Evolutionary conservation across 2,329 filamentous ascomycete species (phyloP), one percentile per base, ranked within the genome.

Genomic region (Blastomyces parvus): DNA sequence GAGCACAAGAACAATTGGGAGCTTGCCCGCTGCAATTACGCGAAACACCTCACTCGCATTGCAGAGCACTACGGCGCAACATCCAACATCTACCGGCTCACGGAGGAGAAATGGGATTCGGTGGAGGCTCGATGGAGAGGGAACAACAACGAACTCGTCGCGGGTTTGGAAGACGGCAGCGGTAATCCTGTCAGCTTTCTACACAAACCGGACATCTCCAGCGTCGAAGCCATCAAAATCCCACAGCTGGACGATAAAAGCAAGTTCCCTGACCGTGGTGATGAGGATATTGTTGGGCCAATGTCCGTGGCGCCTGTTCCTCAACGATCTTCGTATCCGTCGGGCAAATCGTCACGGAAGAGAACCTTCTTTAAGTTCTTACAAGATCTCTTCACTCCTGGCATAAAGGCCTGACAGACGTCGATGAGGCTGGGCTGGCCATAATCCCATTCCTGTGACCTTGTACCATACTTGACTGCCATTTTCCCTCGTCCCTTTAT

Each of bases 241-340:
- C 78, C 77, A 19, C 70, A 73, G 44, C 72, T 79, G 30, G 73
- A 79, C 67, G 73, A 79, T 66, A 75, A 88, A 66, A 88, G 89
- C 71, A 96, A 97, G 75, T 97, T 96, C 70, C 91, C 91, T 30
- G 86, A 88, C 69, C 84, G 93, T 40, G 91, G 91, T 61, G 91
- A 96, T 70, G 88, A 92, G 69, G 92, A 96, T 74, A 95, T 97
- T 72, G 91, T 97, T 55, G 92, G 92, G 1, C 92, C 92, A 7
- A 96, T 97, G 92, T 85, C 74, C n/a, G 78, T 79, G 42, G 77
- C 74, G 6, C 76, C 76, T 1, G 72, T 72, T 8, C 63, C 68
- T 66, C 22, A 69, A 65, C 30, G 33, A 19, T n/a, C 53, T 44
- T 67, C 71, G 14, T 70, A 73, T 63, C 75, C 77, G 63, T 76